Evolutionary conservation across 371 early-diverging fungal species (phyloP), one percentile per base, ranked within the genome.

Genomic region (Mucor mucedo): DNA sequence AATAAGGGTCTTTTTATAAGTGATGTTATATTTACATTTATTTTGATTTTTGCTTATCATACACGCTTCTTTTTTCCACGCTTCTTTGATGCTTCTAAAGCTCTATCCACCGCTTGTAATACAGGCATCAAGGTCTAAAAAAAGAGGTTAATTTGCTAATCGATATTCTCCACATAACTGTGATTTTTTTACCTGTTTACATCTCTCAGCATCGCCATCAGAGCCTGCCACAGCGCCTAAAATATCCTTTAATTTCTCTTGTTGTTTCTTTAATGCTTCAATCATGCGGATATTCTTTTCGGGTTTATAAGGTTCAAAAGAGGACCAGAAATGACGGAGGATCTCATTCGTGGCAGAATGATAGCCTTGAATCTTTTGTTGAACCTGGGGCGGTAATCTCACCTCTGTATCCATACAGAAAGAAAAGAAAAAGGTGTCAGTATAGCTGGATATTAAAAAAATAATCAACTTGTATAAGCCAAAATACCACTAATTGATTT

Each of bases 301-400:
- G 6, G 76, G 69, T 53, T 75, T 72, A 52, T 87, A 85, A 1
- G 80, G 73, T 28, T 79, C 73, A 41, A 72, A 79, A 0, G 87
- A 85, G 3, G 87, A 76, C 87, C 87, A 87, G 52, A 84, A 87
- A 65, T 87, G 87, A 4, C 87, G 75, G n/a, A 87, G 63, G n/a
- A 87, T 82, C 57, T 87, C 87, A 62, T 85, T 87, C 0, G 85
- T 84, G 6, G 84, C 80, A 6, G 84, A 80, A 54, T 87, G 87
- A 50, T 81, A 87, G 27, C 74, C 71, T 29, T 83, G 65, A 2
- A 85, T 71, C 38, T 75, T 83, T 59, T 83, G 82, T 39, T 79
- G 83, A 1, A 85, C 60, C 29, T 55, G 71, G 21, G 80, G 62
- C 2, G 84, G 81, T 13, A 84, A 49, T 30, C 72, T 81, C n/a